These are phyloP conservation scores for Umbilicus rupestris DNA, from an alignment of 164 flowering plant species.

Conservation along the genomic window DNA sequence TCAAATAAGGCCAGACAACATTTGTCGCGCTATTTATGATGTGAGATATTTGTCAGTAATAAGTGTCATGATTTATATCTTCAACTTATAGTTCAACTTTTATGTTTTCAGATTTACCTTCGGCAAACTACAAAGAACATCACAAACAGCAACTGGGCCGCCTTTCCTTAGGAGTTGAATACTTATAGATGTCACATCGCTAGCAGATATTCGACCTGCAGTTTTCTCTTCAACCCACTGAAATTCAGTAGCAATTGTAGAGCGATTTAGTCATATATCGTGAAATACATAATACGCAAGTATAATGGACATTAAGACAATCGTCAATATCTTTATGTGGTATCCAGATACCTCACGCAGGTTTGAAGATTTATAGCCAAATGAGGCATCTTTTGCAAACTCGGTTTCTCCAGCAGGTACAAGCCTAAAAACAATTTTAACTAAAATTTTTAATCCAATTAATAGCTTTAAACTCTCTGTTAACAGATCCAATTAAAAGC, in stretches of 20 bases:
- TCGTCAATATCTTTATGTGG: conserved; percentile 1
- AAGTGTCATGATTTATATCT: neutral
- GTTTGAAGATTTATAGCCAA: conserved; percentile 87
- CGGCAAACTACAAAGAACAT: conserved; percentile 59
- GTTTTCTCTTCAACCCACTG: conserved; percentile 99
- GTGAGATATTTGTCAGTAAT: too few species aligned
- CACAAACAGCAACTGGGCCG: conserved; percentile 87
- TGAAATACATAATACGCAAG: neutral
- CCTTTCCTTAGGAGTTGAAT: conserved; percentile 74
- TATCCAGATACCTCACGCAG: conserved; percentile 58
- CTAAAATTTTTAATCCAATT: neutral
- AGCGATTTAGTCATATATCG: neutral
- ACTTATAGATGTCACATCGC: conserved; percentile 67
- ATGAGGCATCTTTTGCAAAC: conserved; percentile 95
- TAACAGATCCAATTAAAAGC: neutral
- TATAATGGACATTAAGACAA: neutral
- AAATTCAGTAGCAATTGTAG: neutral
- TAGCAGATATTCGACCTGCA: conserved; percentile 57
- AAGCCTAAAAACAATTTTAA: conserved; percentile 45
- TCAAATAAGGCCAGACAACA: too few species aligned
- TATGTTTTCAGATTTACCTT: conserved; percentile 53
- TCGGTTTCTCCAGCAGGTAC: conserved; percentile 97
- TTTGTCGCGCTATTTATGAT: too few species aligned
- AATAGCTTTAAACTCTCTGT: neutral
- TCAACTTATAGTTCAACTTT: too few species aligned